Base-by-base conservation (phyloP, 768 basidiomycete species). In the Boletus insuetus region DNA sequence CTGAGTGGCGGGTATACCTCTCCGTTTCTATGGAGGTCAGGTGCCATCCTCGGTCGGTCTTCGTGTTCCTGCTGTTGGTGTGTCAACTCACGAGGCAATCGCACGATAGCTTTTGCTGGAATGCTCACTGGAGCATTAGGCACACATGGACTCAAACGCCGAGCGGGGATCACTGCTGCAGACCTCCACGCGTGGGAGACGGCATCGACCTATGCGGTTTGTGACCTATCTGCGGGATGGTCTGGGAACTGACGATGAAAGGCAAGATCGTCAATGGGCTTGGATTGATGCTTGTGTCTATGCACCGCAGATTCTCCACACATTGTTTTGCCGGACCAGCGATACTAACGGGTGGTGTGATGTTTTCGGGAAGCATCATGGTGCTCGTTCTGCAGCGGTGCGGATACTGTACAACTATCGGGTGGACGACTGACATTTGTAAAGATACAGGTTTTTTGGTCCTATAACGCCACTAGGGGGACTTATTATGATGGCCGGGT, bases 391-490 rank as follows among this genome's bases (percentile, higher is more conserved):
- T 87, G 41, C 71, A 81, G 22, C 68, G 74, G 83, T 77, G 46
- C 49, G 72, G 52, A 17, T 60, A 16, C 53, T 13, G 46, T 14
- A 14, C 17, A 5, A 41, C 10, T 37, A 6, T 35, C 6, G 31
- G 26, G 26, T 46, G n/a, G 29, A 44, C 9, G 51, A 24, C 49
- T 60, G 46, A 59, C 20, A 16, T 53, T 50, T 47, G 32, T 17
- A 17, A 57, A 81, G 78, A 38, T 67, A 82, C 58, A 80, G 68
- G 58, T 74, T 78, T 55, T 59, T 88, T 22, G 87, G 86, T 0
- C 86, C 85, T 9, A 70, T 86, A 47, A 89, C 87, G 29, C 87
- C 88, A 0, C 60, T 89, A 9, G 87, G 86, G 2, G 88, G 82
- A 4, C 52, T 78, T 19, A 48, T 82, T 1, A 83, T 86, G 82